Conservation (phyloP, 352 stramenopile genomes). For the Pythium coloratum region DNA sequence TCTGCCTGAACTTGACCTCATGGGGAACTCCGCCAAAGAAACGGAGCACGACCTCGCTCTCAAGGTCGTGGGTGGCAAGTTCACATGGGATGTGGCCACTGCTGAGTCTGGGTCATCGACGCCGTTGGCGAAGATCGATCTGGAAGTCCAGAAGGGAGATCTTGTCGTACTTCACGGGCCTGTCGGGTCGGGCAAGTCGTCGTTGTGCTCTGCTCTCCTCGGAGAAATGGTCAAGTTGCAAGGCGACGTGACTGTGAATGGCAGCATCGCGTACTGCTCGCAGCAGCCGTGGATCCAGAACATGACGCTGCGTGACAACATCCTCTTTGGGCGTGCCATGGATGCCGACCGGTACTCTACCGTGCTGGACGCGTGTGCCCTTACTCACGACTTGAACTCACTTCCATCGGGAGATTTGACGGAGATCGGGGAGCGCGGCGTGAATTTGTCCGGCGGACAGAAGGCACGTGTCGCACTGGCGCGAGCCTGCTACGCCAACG, state of each 20-base stretch:
- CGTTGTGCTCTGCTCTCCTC: constrained; percentile 89
- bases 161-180: constrained; percentile 88
- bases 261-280: constrained; percentile 15
- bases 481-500: constrained; percentile 51
- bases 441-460: constrained; percentile 60
- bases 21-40: neutral
- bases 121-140: neutral
- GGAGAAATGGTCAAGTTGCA: constrained; percentile 69
- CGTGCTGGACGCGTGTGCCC: constrained; percentile 48
- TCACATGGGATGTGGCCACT: neutral
- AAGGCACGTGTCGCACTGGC: constrained; percentile 51
- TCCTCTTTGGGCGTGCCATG: constrained; percentile 81
- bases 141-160: constrained; percentile 36
- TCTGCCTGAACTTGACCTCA: neutral
- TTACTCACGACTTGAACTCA: constrained; percentile 47
- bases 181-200: constrained; percentile 92
- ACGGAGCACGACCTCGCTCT: neutral
- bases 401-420: constrained; percentile 63
- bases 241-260: constrained; percentile 28
- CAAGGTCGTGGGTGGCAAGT: neutral
- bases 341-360: constrained; percentile 38
- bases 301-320: constrained; percentile 60
- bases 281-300: constrained; percentile 89
- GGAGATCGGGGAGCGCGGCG: constrained; percentile 49
- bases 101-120: neutral